These are phyloP conservation scores for Kodamaea suecica DNA, from an alignment of 1,139 yeast species.

Conservation along the genomic window DNA sequence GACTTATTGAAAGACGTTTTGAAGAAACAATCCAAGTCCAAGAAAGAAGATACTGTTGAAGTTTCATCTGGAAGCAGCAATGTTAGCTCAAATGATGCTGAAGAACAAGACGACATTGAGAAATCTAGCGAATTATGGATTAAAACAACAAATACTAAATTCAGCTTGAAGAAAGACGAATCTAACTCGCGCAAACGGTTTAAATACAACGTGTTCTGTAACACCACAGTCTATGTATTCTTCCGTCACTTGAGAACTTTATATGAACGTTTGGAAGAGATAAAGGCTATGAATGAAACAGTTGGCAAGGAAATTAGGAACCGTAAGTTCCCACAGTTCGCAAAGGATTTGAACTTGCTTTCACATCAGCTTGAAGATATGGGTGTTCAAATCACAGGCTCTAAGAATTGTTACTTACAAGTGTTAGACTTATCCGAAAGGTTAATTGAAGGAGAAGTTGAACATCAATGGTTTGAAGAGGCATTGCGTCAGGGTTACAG, in stretches of 20 bases:
- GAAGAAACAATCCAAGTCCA: constrained; percentile 57
- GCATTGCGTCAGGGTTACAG: constrained; percentile 92
- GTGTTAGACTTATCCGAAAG: constrained; percentile 68
- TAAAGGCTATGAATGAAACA: constrained; percentile 61
- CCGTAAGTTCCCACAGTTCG: constrained; percentile 74
- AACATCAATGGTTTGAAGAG: constrained; percentile 95
- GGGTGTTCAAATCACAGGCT: constrained; percentile 70
- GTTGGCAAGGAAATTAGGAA: constrained; percentile 71
- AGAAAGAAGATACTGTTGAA: constrained; percentile 37
- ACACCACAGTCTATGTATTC: constrained; percentile 88
- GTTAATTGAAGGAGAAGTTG: constrained; percentile 85
- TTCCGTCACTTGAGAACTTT: constrained; percentile 82
- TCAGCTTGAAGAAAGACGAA: constrained; percentile 23
- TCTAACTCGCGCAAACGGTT: constrained; percentile 29
- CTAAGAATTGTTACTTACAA: constrained; percentile 72
- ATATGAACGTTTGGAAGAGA: constrained; percentile 74
- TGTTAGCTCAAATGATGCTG: constrained; percentile 35
- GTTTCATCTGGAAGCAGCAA: constrained; percentile 29
- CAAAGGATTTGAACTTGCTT: constrained; percentile 78
- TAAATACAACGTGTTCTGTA: constrained; percentile 78
- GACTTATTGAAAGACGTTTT: constrained; percentile 75
- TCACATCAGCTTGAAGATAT: constrained; percentile 79
- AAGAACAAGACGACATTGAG: constrained; percentile 42
- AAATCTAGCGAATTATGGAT: constrained; percentile 71
- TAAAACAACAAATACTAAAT: constrained; percentile 39